Evolutionary conservation across 768 basidiomycete genomes (phyloP).

Genomic region (Coprinellus micaceus): DNA sequence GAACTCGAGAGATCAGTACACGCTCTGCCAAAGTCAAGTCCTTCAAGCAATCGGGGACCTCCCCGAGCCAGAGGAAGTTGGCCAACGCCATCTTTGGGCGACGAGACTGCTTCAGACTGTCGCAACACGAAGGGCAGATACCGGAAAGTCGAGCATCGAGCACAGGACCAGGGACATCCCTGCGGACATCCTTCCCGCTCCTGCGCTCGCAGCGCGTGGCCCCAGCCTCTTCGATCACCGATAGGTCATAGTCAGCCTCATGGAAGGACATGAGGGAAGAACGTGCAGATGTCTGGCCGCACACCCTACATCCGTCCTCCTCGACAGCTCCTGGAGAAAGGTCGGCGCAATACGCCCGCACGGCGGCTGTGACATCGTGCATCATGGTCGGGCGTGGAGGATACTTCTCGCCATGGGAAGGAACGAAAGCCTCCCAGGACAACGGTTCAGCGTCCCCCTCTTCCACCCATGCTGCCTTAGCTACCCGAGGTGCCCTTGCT

Average conservation of each 20-base stretch:
- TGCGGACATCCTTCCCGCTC: neutral
- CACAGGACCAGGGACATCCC: neutral
- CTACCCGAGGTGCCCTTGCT: no score
- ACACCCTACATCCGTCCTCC: neutral
- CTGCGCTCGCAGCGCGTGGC: neutral
- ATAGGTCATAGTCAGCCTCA: neutral
- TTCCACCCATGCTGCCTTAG: no score
- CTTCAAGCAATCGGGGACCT: slow-evolving; percentile 24
- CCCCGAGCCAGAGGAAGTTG: slow-evolving; percentile 33
- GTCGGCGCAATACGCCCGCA: neutral
- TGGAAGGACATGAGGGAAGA: neutral
- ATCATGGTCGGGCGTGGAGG: neutral
- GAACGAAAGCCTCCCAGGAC: neutral
- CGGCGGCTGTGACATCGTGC: neutral
- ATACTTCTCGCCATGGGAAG: neutral
- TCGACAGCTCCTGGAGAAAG: neutral
- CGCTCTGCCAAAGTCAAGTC: slow-evolving; percentile 25
- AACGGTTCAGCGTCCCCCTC: no score
- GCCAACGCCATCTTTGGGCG: slow-evolving; percentile 18
- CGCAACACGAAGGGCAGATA: no score
- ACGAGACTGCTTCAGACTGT: neutral
- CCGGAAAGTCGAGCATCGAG: neutral
- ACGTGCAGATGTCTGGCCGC: neutral
- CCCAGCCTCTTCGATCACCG: neutral
- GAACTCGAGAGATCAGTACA: slow-evolving; percentile 20